Evolutionary conservation across 371 early-diverging fungal species (phyloP), one percentile per base, ranked within the genome.

Genomic region (Rhizomucor miehei): DNA sequence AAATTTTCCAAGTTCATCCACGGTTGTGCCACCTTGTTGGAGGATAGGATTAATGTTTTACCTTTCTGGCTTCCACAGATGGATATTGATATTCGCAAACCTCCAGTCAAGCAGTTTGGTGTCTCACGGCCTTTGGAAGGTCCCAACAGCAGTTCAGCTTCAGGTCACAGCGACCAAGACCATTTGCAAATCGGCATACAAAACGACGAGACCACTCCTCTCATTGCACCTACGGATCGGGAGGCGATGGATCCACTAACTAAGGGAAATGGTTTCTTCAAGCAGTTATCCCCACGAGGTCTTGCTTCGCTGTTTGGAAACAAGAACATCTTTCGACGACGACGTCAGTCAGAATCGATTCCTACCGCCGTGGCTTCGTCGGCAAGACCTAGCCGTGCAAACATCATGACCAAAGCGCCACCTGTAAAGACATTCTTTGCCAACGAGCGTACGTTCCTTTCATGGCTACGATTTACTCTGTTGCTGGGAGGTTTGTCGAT

Each of bases 11-110:
- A 99, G 71, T 99, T 96, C 75, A 89, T 98, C 57, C 99, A 99
- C 73, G 99, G 99, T 51, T 87, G 90, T 34, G 89, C 98, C 19
- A 92, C 95, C 2, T 80, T 99, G 41, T 79, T 97, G 44, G 94
- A 94, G 59, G 84, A 88, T 53, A 81, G 86, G 51, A 92, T 99
- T 39, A 81, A 88, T 39, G 82, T 94, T 34, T 82, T 99, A 52
- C 99, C 99, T 10, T 98, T 97, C 76, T 99, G 99, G 99, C 75
- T 90, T 43, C 93, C 94, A 20, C 99, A 98, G 69, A 98, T 99
- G 95, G 90, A 90, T 59, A 81, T 88, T 29, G 98, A 98, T 67
- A 95, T 96, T 58, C 90, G 92, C 61, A 92, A 88, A 54, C 82
- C 80, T 17, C 77, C 75, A 13, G 64, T 63, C 48, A 75, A 62